These are phyloP conservation scores for Ceratocystis lukuohia DNA, from an alignment of 2,329 filamentous ascomycete species.

Conservation along the genomic window DNA sequence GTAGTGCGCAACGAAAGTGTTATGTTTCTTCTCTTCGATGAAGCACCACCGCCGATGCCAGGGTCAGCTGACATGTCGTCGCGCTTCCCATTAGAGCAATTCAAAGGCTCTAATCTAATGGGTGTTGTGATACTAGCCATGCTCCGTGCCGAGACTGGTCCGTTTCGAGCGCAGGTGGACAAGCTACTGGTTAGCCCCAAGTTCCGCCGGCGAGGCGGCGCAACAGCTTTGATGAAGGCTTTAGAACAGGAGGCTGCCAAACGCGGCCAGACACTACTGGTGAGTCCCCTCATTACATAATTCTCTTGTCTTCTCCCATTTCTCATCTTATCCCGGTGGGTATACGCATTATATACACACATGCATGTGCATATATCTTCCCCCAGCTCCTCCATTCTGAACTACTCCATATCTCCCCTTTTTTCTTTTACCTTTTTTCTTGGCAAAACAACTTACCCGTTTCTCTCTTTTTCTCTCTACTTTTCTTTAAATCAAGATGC, in stretches of 20 bases:
- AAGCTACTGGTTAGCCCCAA: slow-evolving; percentile 43
- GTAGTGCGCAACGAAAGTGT: slow-evolving; percentile 33
- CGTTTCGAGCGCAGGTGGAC: slow-evolving; percentile 42
- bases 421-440: neutral
- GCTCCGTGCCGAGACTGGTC: slow-evolving; percentile 41
- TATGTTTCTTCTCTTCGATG: slow-evolving; percentile 40
- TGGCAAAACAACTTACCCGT: slow-evolving; percentile 4
- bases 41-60: slow-evolving; percentile 17
- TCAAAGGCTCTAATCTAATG: slow-evolving; percentile 35
- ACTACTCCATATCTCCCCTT: neutral
- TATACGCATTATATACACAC: no score
- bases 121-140: slow-evolving; percentile 43
- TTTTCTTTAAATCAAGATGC: slow-evolving; percentile 28
- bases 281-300: slow-evolving; percentile 27
- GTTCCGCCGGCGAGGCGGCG: slow-evolving; percentile 39
- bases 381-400: neutral
- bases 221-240: slow-evolving; percentile 37
- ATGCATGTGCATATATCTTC: neutral
- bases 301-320: no score
- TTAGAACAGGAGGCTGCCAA: slow-evolving; percentile 41
- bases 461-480: neutral
- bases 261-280: slow-evolving; percentile 39
- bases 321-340: no score
- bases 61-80: neutral
- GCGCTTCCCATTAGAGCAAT: slow-evolving; percentile 23